Evolutionary conservation across 305 asterid genomes (phyloP), one percentile per base, ranked within the genome.

Genomic region (Fraxinus sp.): DNA sequence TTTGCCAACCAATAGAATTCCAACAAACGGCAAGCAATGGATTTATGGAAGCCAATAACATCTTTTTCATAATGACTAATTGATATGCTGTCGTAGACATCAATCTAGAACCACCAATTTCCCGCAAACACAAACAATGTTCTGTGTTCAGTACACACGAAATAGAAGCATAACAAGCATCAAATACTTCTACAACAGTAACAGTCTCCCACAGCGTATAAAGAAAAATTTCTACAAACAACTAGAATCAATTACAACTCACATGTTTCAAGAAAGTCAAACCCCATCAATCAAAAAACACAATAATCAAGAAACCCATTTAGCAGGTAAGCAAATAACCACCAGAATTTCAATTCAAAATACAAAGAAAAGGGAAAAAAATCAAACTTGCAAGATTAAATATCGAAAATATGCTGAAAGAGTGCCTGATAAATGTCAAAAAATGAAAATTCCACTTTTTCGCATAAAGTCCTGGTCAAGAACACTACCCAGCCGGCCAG

Each of bases 391-490:
- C 81, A 43, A 39, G 62, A 30, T 20, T 5, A 7, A 18, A 16
- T 30, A 10, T 3, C 18, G 30, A 32, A 5, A 49, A 79, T 0
- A 11, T 41, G 72, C 13, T 39, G 52, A 79, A 82, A 73, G 28
- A 77, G 30, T 75, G 83, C 89, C 87, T 78, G 55, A 30, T 43
- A 28, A 68, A 10, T 68, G 24, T 68, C 37, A 68, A 28, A 20
- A 49, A 49, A 14, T 30, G 18, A 77, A 81, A 68, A 36, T 72
- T 13, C 59, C 62, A 84, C 57, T 73, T 28, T 35, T 35, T 52
- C 81, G 62, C 77, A 70, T 85, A 77, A 88, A 81, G 83, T 13
- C 57, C 3, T 30, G 30, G 83, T 18, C 80, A 62, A 76, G 11
- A 35, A 43, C 77, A 66, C 22, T 22, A n/a, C 64, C 30, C 30